Percentiles rank a stretch among this genome's conserved stretches.
phyloP scores from a whole-genome alignment of 176 grass and related monocot species.

The Panicum miliaceum region DNA sequence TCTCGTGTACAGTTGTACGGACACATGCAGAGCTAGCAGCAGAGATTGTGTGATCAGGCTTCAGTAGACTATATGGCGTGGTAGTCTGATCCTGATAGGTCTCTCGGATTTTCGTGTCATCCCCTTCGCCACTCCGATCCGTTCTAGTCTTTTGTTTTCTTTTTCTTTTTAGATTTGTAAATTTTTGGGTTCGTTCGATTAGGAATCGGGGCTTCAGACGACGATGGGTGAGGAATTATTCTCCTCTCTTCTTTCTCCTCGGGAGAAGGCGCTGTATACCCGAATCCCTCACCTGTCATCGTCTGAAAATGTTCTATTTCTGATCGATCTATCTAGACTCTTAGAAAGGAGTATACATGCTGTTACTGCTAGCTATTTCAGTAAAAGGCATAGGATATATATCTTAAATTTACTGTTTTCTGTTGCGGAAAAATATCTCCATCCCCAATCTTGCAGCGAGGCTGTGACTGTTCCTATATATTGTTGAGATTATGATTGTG shows the following conservation, averaged over 20 bases:
- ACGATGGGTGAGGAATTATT: constrained; percentile 32
- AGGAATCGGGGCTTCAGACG: constrained; percentile 24
- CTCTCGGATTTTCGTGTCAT: neutral
- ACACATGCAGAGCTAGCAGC: neutral
- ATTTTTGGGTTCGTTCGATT: neutral
- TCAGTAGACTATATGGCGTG: constrained; percentile 2
- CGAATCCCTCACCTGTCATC: constrained; percentile 39
- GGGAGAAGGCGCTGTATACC: neutral
- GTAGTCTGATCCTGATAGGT: constrained; percentile 1
- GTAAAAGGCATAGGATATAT: neutral
- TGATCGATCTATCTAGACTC: constrained; percentile 13
- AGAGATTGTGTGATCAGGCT: constrained; percentile 10
- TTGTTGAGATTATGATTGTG: too few relatives aligned
- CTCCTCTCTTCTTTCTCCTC: neutral
- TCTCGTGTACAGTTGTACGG: neutral
- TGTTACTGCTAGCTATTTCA: neutral
- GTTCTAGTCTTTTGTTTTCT: neutral
- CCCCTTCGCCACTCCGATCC: neutral
- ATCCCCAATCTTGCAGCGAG: too few relatives aligned
- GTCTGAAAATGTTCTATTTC: constrained; percentile 28
- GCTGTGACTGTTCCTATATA: too few relatives aligned
- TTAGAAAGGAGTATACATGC: constrained; percentile 16
- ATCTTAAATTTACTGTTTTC: neutral
- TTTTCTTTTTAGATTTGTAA: neutral
- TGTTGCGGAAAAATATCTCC: neutral